These are phyloP conservation scores for Onygenales sp. DNA, from an alignment of 2,329 filamentous ascomycete genomes.

Conservation along the genomic window DNA sequence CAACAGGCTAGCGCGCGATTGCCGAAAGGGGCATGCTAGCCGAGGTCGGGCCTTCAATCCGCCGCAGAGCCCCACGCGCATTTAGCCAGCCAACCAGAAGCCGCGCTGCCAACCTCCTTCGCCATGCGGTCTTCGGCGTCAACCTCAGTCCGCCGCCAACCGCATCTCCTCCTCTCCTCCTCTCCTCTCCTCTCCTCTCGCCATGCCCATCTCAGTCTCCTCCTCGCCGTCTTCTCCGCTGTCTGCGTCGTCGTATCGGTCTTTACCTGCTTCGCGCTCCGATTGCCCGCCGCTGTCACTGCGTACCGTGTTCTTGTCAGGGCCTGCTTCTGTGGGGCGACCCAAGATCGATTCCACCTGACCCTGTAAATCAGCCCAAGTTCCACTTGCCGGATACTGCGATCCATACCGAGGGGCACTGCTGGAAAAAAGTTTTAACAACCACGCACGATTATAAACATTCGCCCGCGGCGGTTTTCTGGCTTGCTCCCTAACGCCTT, in stretches of 20 bases:
- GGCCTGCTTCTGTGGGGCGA: background rate
- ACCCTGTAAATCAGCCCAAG: background rate
- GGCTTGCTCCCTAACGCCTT: slow-evolving; percentile 6
- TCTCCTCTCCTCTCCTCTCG: slow-evolving; percentile 5
- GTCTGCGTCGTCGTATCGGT: background rate
- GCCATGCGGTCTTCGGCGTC: background rate
- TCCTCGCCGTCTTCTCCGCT: background rate
- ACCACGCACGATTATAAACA: background rate
- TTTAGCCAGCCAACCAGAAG: background rate
- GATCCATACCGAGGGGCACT: background rate
- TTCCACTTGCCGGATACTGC: background rate
- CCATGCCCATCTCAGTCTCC: slow-evolving; percentile 3
- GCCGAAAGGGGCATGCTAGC: background rate
- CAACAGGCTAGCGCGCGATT: background rate
- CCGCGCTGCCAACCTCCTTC: background rate
- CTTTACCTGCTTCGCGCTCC: background rate
- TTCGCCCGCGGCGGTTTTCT: slow-evolving; percentile 6
- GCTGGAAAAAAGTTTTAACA: background rate
- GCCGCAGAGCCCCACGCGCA: background rate
- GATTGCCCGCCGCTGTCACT: background rate
- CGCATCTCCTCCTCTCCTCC: background rate
- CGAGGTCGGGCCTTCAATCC: background rate
- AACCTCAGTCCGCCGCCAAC: background rate
- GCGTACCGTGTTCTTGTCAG: background rate
- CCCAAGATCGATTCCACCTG: background rate